Conservation (phyloP, 495 filamentous ascomycete genomes). For the Amphirosellinia nigrospora region DNA sequence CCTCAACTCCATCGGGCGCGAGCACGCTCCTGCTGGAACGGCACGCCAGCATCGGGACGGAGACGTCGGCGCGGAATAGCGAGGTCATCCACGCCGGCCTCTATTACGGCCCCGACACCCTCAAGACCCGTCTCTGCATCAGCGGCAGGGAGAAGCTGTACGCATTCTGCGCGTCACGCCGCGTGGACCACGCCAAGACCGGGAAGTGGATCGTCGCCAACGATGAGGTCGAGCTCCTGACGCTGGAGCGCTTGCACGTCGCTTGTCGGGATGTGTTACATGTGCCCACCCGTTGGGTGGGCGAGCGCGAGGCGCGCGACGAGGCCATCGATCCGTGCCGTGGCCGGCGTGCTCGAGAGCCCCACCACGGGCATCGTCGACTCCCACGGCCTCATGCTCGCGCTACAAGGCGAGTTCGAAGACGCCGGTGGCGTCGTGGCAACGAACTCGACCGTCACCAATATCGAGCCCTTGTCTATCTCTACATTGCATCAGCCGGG, state of each 20-base stretch:
- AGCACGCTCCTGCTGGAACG: conserved; percentile 84
- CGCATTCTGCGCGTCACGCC: conserved; percentile 68
- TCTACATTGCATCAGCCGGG: conserved; percentile 48
- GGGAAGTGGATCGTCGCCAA: conserved; percentile 98
- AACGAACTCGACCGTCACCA: conserved; percentile 65
- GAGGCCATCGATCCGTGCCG: conserved; percentile 79
- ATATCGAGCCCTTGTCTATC: conserved; percentile 56
- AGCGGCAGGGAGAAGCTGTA: conserved; percentile 78
- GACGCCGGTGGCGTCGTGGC: conserved; percentile 77
- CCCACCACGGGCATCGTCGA: conserved; percentile 90
- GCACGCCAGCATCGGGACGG: conserved; percentile 78
- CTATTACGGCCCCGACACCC: conserved; percentile 78
- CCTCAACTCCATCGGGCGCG: conserved; percentile 21
- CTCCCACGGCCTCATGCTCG: conserved; percentile 82
- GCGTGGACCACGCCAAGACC: conserved; percentile 72
- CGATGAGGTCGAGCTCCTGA: conserved; percentile 67
- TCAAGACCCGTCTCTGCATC: conserved; percentile 88
- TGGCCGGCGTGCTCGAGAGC: conserved; percentile 78
- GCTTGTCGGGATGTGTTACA: conserved; percentile 65
- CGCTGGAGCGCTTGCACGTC: conserved; percentile 67
- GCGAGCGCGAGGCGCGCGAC: conserved; percentile 62
- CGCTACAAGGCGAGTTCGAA: conserved; percentile 75
- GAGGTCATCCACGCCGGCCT: conserved; percentile 97
- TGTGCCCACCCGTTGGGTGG: conserved; percentile 77
- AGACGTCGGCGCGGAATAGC: conserved; percentile 92